Percentiles rank a stretch among this genome's conserved stretches.
Evolutionary conservation across 768 basidiomycete genomes (phyloP).

Genomic region (Amanita pallidorosea): DNA sequence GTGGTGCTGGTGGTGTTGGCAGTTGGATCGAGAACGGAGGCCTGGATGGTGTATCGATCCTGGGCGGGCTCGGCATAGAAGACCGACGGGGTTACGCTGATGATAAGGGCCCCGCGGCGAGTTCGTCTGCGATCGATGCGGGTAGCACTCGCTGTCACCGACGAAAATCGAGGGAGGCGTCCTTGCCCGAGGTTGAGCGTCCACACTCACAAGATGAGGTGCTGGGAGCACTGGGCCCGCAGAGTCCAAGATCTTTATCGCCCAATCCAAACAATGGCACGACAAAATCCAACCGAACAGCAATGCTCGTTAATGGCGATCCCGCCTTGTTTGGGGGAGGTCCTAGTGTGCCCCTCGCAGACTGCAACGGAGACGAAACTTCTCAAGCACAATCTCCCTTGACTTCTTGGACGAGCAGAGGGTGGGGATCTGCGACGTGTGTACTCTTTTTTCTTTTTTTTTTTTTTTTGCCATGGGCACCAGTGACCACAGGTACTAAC

Average conservation of each 20-base stretch:
- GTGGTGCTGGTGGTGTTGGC: no score
- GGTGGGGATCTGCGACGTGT: constrained; percentile 35
- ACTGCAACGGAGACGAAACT: constrained; percentile 12
- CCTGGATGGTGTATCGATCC: not conserved
- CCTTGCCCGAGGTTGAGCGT: not conserved
- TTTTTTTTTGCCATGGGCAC: no score
- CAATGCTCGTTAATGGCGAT: not conserved
- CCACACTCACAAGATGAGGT: not conserved
- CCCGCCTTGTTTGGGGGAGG: no score
- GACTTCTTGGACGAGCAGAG: constrained; percentile 41
- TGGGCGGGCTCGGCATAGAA: not conserved
- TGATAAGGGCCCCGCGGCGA: constrained; percentile 2
- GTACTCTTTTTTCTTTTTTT: no score
- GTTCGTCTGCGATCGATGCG: constrained; percentile 8
- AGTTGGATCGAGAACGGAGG: not conserved
- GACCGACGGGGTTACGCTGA: not conserved
- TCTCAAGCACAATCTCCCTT: no score
- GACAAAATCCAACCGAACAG: not conserved
- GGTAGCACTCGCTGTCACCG: constrained; percentile 3
- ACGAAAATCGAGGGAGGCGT: constrained; percentile 5
- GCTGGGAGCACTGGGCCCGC: not conserved
- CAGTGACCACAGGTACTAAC: no score
- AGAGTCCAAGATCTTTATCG: no score
- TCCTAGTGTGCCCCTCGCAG: not conserved
- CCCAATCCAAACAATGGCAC: no score